Base-by-base conservation (phyloP, 2,329 filamentous ascomycete species). In the Colletotrichum sp. region DNA sequence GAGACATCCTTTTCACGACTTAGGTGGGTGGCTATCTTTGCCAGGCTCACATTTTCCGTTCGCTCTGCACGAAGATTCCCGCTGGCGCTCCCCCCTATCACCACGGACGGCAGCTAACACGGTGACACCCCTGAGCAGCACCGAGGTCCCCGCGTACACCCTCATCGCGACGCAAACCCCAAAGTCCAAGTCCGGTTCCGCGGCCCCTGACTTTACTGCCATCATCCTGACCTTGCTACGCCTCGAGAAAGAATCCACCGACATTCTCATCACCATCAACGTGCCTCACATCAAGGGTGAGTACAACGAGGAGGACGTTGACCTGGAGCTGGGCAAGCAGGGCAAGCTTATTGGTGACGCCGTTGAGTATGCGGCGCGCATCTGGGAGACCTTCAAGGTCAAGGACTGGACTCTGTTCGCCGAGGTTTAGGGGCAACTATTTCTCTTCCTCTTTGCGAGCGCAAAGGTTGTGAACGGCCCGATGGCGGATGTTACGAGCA, bases 261-360 rank as follows among this genome's bases (percentile, higher is more conserved):
- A 99, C 84, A 86, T 99, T 52, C 87, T 98, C 63, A 92, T 98
- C 77, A 94, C 94, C 55, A 92, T 98, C 82, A 98, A 98, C 84
- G 94, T 98, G 64, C 96, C 96, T 32, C 94, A 97, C 82, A 93
- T 95, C 79, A 89, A 91, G 79, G 93, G 93, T 77, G 92, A 94
- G 83, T 95, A 95, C 82, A 88, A 93, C 80, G 91, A 93, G 83
- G 93, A 93, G 10, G 93, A 95, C 36, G 91, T 96, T 18, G 92
- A 95, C 81, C 85, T 93, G 72, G 89, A 92, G 81, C 84, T 92
- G 72, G 92, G 92, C 18, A 92, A 90, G 82, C 90, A 90, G 81
- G 94, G 93, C 6, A 89, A 92, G 83, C 85, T 94, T 78, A 93
- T 95, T 80, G 93, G 93, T 67, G 90, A 93, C 79, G 90, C 90